Percentiles rank a stretch among this genome's conserved stretches.
Conservation (phyloP, 2,329 filamentous ascomycete genomes). For the Colletotrichum eleusines region DNA sequence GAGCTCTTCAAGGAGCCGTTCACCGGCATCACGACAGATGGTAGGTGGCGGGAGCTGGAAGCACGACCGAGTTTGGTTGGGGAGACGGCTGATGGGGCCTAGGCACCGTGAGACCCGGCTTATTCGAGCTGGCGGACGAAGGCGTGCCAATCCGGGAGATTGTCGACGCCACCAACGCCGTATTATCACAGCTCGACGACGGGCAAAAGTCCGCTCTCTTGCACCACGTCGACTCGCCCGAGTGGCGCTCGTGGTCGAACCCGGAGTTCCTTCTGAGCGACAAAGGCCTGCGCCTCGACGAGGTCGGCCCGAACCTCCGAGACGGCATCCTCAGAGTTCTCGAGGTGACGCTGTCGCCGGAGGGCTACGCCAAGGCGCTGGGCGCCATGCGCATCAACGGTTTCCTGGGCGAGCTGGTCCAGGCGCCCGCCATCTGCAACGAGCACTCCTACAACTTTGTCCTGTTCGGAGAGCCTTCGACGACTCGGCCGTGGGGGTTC, state of each 20-base stretch:
- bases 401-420: constrained; percentile 77
- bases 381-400: constrained; percentile 80
- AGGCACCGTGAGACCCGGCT: constrained; percentile 63
- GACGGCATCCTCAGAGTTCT: constrained; percentile 68
- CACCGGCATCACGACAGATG: constrained; percentile 77
- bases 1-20: constrained; percentile 74
- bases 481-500: constrained; percentile 74
- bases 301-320: constrained; percentile 58
- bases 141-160: constrained; percentile 70
- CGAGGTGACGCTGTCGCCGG: constrained; percentile 70
- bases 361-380: constrained; percentile 78
- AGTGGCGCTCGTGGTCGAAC: constrained; percentile 79
- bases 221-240: constrained; percentile 75
- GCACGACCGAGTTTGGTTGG: background rate
- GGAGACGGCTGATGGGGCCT: constrained; percentile 23
- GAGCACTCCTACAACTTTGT: constrained; percentile 82
- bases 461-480: constrained; percentile 74
- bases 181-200: constrained; percentile 61
- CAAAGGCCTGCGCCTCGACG: constrained; percentile 79
- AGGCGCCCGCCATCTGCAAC: constrained; percentile 74
- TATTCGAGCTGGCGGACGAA: constrained; percentile 74
- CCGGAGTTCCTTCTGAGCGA: constrained; percentile 78
- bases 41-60: constrained; percentile 51
- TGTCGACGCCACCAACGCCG: constrained; percentile 60
- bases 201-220: constrained; percentile 62